Conservation (phyloP, 169 alveolate genomes). For the Plasmodium chabaudi region DNA sequence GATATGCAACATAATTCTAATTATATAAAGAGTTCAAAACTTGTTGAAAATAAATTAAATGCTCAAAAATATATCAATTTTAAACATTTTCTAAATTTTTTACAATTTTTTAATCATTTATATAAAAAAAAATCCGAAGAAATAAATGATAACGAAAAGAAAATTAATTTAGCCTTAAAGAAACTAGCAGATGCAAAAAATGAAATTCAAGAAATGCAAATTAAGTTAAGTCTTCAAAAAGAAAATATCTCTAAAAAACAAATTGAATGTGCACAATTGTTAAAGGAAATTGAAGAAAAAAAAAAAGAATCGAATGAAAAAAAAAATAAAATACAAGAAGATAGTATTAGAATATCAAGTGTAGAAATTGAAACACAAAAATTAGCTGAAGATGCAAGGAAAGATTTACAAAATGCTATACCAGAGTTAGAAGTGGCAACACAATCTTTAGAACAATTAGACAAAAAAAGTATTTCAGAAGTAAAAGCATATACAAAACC, state of each 20-base stretch:
- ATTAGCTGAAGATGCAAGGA: conserved; percentile 95
- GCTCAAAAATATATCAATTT: conserved; percentile 66
- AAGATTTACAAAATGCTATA: conserved; percentile 95
- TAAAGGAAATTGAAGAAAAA: conserved; percentile 89
- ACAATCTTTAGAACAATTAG: conserved; percentile 95
- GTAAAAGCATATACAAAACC: conserved; percentile 92
- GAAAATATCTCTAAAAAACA: conserved; percentile 90
- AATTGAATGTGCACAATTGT: conserved; percentile 90
- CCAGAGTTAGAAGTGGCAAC: conserved; percentile 97
- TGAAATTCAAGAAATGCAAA: conserved; percentile 89
- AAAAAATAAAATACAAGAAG: conserved; percentile 90
- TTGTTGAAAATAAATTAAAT: conserved; percentile 49
- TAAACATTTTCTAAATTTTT: conserved; percentile 63
- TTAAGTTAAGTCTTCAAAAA: conserved; percentile 88
- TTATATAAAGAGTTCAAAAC: conserved; percentile 66
- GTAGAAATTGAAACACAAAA: conserved; percentile 94
- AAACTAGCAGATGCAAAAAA: conserved; percentile 91
- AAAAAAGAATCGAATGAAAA: conserved; percentile 80
- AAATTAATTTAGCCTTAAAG: conserved; percentile 90
- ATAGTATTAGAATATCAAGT: conserved; percentile 91
- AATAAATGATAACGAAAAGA: conserved; percentile 82
- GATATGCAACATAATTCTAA: conserved; percentile 36
- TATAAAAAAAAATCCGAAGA: conserved; percentile 72
- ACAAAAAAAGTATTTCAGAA: conserved; percentile 95
- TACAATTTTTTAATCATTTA: conserved; percentile 47